A percentile compares a stretch with the other conserved stretches of the same genome.
phyloP scores from a whole-genome alignment of 345 rosid species.

The Carallia brachiata region DNA sequence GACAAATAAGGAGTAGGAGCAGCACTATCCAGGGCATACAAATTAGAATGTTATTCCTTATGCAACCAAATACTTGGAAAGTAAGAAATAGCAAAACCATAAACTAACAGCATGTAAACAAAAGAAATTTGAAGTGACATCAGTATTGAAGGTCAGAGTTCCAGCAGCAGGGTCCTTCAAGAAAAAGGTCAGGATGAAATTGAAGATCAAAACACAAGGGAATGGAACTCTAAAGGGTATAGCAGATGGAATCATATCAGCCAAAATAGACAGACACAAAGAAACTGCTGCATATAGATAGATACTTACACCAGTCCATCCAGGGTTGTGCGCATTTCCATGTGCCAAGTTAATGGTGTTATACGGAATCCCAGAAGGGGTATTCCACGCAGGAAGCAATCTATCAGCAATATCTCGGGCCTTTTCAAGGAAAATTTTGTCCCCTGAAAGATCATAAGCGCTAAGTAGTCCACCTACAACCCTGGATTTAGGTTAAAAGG shows the following conservation, averaged over 20 bases:
- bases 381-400: conserved; percentile 94
- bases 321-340: conserved; percentile 78
- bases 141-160: background rate
- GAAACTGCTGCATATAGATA: background rate
- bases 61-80: background rate
- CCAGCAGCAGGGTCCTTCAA: background rate
- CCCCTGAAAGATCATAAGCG: conserved; percentile 89
- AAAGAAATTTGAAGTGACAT: background rate
- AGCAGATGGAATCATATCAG: background rate
- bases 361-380: conserved; percentile 81
- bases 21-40: too few species aligned
- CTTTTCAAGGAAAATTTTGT: conserved; percentile 84
- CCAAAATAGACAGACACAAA: background rate
- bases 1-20: background rate
- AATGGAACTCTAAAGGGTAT: background rate
- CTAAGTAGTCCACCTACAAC: conserved; percentile 99
- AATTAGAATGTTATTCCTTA: background rate
- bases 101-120: background rate
- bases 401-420: conserved; percentile 95
- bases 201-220: background rate
- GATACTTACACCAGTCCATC: conserved; percentile 91
- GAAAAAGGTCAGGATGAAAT: background rate
- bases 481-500: conserved; percentile 36
- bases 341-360: conserved; percentile 77
- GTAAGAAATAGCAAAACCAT: background rate